phyloP scores from a whole-genome alignment of 2,329 filamentous ascomycete genomes.

The Neonectria neomacrospora region DNA sequence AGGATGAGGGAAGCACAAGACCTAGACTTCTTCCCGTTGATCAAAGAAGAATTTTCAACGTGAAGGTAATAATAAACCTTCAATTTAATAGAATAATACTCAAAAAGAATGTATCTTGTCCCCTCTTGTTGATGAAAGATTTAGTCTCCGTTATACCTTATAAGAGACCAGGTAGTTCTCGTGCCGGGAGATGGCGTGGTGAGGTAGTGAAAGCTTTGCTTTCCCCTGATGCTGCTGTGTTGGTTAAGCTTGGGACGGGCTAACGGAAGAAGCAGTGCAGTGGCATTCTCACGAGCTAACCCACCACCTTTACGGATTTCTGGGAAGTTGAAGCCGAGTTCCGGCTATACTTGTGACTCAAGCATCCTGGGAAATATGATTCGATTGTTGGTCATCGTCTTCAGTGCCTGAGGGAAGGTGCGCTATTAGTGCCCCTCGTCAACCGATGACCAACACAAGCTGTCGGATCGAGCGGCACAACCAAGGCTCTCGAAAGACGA shows the following conservation, averaged over 20 bases:
- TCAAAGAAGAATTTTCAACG: too few species aligned
- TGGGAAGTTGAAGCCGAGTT: not conserved
- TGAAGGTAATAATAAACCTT: not conserved
- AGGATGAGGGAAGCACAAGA: not conserved
- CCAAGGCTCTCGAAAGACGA: too few species aligned
- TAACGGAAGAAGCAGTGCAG: not conserved
- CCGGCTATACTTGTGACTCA: not conserved
- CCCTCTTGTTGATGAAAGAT: not conserved
- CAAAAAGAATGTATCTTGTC: not conserved
- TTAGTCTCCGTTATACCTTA: not conserved
- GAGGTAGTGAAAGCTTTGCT: not conserved
- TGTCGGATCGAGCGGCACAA: constrained; percentile 1
- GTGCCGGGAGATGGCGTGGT: not conserved
- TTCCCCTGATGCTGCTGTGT: not conserved
- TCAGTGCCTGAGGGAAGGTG: not conserved
- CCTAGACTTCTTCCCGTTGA: not conserved
- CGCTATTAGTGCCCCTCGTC: not conserved
- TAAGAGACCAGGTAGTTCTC: not conserved
- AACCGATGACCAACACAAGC: not conserved
- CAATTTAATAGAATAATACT: not conserved
- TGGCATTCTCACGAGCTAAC: not conserved
- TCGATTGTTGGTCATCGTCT: not conserved
- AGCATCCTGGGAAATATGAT: not conserved
- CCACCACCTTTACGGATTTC: not conserved
- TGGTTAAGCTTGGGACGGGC: not conserved